Conservation (phyloP, 305 asterid species). For the Salvia sclarea region DNA sequence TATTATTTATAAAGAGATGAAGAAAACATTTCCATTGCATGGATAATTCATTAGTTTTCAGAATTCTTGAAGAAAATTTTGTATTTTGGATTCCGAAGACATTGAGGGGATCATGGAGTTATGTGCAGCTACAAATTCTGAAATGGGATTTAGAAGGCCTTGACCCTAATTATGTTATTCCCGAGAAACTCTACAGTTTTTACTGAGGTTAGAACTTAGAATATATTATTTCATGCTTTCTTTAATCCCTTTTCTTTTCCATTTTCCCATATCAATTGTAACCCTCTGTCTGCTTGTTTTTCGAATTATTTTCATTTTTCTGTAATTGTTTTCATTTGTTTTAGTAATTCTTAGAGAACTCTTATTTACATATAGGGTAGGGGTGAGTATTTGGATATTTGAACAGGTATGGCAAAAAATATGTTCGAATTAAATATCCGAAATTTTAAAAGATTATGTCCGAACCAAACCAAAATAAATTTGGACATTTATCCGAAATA, state of each 20-base stretch:
- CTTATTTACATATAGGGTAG: not conserved
- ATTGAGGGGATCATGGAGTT: not conserved
- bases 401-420: no score
- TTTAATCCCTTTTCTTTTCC: no score
- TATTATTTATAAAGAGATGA: not conserved
- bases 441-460: no score
- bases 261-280: not conserved
- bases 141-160: conserved; percentile 28
- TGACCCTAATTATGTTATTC: conserved; percentile 23
- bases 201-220: not conserved
- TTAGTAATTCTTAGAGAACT: not conserved
- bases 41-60: not conserved
- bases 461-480: no score
- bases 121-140: conserved; percentile 17
- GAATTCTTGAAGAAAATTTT: not conserved
- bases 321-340: not conserved
- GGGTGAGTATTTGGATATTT: no score
- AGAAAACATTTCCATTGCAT: not conserved
- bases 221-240: not conserved
- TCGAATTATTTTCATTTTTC: not conserved
- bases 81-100: not conserved
- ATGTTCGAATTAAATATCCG: no score
- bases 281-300: not conserved
- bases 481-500: no score
- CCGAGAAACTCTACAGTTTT: not conserved